Percentiles rank a stretch among this genome's conserved stretches.
Conservation (phyloP, 1,284 basidiomycete species). For the Ceratobasidium sp. region DNA sequence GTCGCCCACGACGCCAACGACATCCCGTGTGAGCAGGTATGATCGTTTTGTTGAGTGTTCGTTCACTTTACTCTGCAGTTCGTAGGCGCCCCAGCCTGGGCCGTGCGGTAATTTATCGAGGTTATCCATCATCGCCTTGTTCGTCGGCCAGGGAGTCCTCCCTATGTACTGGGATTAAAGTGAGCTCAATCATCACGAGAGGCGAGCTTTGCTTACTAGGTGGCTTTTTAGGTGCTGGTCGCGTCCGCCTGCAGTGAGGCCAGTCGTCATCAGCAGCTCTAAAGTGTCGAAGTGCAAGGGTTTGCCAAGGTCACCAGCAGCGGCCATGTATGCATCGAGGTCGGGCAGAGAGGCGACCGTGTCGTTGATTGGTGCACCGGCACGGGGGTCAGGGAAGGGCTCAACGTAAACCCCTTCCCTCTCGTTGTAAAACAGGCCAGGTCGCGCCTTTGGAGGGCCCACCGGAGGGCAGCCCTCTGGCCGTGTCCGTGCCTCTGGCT, state of each 20-base stretch:
- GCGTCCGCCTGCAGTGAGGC: not conserved
- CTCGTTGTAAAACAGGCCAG: not conserved
- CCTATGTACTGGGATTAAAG: not conserved
- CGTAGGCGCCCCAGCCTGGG: not conserved
- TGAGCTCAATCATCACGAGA: not conserved
- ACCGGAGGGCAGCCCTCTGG: too few species aligned
- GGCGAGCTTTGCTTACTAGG: not conserved
- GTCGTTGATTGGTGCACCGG: not conserved
- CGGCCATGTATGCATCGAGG: not conserved
- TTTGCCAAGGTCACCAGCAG: not conserved
- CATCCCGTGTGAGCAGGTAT: not conserved
- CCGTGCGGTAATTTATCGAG: conserved; percentile 6
- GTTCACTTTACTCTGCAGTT: not conserved
- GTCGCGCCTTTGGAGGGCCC: too few species aligned
- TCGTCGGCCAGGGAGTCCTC: not conserved
- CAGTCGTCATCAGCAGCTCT: conserved; percentile 22
- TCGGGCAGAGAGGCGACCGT: not conserved
- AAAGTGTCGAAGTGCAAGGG: not conserved
- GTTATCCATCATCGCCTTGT: not conserved
- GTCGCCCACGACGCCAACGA: not conserved
- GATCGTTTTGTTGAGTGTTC: too few species aligned
- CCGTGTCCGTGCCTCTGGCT: too few species aligned
- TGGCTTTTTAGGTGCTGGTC: not conserved
- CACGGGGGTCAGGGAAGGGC: not conserved
- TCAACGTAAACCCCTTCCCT: not conserved